Evolutionary conservation across 192 early-diverging fungal genomes (phyloP).

Genomic region (Coemansia sp.): DNA sequence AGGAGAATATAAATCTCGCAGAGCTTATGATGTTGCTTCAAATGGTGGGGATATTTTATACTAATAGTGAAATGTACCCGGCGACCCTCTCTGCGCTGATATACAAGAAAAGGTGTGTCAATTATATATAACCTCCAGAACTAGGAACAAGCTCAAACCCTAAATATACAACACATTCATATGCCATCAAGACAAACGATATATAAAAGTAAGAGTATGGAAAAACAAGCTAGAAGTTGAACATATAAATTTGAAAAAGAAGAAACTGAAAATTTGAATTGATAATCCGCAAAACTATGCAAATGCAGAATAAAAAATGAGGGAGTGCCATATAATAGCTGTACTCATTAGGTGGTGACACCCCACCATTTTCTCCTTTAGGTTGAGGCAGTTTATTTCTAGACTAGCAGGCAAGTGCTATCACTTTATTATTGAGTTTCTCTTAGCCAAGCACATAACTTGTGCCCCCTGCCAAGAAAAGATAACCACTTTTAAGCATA

Average conservation of each 20-base stretch:
- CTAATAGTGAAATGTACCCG: background rate
- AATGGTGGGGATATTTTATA: background rate
- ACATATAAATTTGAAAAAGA: conserved; percentile 1
- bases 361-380: background rate
- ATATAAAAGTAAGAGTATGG: background rate
- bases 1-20: no score
- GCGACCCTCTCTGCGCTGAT: background rate
- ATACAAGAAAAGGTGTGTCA: background rate
- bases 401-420: background rate
- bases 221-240: background rate
- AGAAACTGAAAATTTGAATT: background rate
- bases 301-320: background rate
- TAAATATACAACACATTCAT: background rate
- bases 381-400: background rate
- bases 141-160: background rate
- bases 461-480: background rate
- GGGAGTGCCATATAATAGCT: background rate
- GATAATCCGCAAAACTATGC: background rate
- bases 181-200: background rate
- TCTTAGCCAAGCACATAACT: background rate
- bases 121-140: background rate
- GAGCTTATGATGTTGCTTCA: background rate
- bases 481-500: background rate
- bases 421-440: background rate
- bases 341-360: background rate